Evolutionary conservation across 2,329 filamentous ascomycete genomes (phyloP).

Genomic region (Juglanconis sp.): DNA sequence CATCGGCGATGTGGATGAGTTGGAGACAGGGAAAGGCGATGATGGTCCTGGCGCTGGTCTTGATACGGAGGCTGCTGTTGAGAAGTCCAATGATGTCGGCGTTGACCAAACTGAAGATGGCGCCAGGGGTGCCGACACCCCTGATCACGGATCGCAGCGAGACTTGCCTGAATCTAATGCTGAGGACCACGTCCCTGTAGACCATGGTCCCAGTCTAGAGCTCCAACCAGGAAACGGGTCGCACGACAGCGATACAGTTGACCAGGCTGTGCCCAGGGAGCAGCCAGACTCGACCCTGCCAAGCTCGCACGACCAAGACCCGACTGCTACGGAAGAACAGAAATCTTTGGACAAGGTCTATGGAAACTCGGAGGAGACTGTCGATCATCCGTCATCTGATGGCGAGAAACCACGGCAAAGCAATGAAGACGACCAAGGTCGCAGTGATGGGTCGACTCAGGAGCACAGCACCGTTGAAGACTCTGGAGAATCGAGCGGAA

Average conservation of each 20-base stretch:
- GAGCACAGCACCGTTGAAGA: background rate
- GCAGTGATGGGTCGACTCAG: background rate
- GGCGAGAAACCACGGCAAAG: background rate
- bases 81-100: background rate
- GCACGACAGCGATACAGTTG: background rate
- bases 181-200: background rate
- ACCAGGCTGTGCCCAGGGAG: background rate
- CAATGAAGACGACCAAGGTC: background rate
- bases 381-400: background rate
- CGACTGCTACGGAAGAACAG: background rate
- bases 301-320: background rate
- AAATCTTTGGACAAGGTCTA: background rate
- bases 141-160: background rate
- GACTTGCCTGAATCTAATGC: background rate
- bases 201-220: background rate
- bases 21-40: background rate
- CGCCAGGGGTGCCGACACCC: background rate
- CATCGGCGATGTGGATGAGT: background rate
- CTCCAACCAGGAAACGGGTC: background rate
- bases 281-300: background rate
- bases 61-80: background rate
- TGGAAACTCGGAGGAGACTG: background rate
- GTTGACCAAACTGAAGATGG: background rate
- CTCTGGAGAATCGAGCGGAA: background rate
- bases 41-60: background rate